Evolutionary conservation across 169 alveolate genomes (phyloP), one percentile per base, ranked within the genome.

Genomic region (Fabrea salina): DNA sequence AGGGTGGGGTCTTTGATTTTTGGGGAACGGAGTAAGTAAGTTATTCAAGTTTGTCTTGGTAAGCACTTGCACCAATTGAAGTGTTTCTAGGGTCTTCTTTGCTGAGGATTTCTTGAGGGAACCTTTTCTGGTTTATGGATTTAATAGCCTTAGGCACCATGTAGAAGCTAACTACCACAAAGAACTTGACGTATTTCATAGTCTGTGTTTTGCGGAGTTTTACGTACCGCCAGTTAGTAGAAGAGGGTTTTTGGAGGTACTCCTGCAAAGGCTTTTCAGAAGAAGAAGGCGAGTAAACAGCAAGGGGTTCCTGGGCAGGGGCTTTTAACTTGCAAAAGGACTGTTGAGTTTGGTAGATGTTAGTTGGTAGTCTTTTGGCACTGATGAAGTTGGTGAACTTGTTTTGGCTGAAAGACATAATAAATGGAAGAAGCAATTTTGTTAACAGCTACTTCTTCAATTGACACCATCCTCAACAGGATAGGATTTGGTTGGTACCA

Each of bases 1-100:
- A 95, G 99, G 80, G 87, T 97, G 32, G 98, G 98, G 5, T 86
- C 95, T 64, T 94, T 94, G 7, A 94, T 97, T 27, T 96, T 96
- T 84, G 97, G 97, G 35, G 84, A 58, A 32, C 84, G 93, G 30
- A 16, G 1, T 16, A 32, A 61, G 22, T 19, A 61, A 51, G 22
- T 5, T 51, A 51, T 51, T 51, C 59, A 22, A 51, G 25, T 51
- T 11, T 51, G 27, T 51, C 59, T 51, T 51, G 59, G 59, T 5
- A 51, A 22, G n/a, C n/a, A 22, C 22, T 51, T 5, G 25, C 5
- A 0, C 59, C 59, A 51, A 51, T 51, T 33, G 19, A 30, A 5
- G 25, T 2, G 0, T 51, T 33, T 22, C 0, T 51, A n/a, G n/a
- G n/a, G n/a, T n/a, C n/a, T n/a, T 1, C 27, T 33, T 51, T 27